Base-by-base conservation (phyloP, 1,284 basidiomycete species). In the Puccinia coronata region DNA sequence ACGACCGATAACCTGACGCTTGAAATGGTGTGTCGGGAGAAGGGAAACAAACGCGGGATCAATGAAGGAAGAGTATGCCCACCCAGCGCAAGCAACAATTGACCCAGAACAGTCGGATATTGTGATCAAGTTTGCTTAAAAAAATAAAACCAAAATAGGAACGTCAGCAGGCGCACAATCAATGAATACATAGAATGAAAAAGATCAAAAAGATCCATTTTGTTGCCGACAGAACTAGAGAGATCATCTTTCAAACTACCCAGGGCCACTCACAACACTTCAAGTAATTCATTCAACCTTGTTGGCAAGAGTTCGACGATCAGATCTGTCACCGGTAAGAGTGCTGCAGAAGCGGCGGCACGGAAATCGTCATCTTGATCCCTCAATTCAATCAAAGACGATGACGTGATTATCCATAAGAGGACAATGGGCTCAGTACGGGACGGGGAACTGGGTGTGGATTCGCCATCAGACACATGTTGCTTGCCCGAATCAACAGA, bases 331-430 rank as follows among this genome's bases (percentile, higher is more conserved):
- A 99, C 91, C 0, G 97, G 97, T 2, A 95, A 88, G 43, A 99
- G 87, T 84, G 95, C 96, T 0, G 93, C 92, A 8, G 97, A 96
- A 0, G 96, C 96, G 0, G 98, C 96, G 1, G 94, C 92, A 47
- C 96, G 92, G 41, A 99, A 96, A 86, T 99, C 97, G 84, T 99
- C 97, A 84, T 99, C 97, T 9, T 90, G 89, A 86, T 99, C 97
- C 47, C 92, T 89, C 23, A 99, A 90, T 14, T 95, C 96, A 84
- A 63, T 83, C 55, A 83, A 83, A 82, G 82, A 84, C 9, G 34
- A 74, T 41, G 47, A 43, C 16, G 43, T 43, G 43, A 43, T 43
- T 14, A 34, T 57, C 53, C 47, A 55, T 73, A 23, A 51, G 41
- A 73, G 39, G 28, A n/a, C 55, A 57, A 31, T 23, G 9, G 55